phyloP scores from a whole-genome alignment of 2,329 filamentous ascomycete species.

The Pyrenochaeta sp. region DNA sequence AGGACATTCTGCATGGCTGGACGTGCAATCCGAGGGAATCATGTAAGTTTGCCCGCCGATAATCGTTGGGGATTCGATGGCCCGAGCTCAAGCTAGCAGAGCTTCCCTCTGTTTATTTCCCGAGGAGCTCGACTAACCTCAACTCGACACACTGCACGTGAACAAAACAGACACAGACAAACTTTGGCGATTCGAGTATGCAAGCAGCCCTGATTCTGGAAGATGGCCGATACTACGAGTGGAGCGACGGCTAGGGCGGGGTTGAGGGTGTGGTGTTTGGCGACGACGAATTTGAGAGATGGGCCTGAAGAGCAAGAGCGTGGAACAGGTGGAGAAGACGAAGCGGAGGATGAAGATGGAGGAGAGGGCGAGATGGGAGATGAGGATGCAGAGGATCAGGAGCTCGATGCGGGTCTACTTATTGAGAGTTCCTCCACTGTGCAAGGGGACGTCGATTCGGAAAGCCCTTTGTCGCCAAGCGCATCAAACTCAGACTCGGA shows the following conservation, averaged over 20 bases:
- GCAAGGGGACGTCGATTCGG: too few relatives aligned
- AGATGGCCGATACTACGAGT: too few relatives aligned
- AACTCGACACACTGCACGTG: too few relatives aligned
- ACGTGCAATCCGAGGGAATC: slow-evolving; percentile 11
- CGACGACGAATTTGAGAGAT: slow-evolving; percentile 22
- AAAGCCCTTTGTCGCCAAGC: background rate
- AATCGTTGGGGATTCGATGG: slow-evolving; percentile 18
- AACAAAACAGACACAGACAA: too few relatives aligned
- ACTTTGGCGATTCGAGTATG: too few relatives aligned
- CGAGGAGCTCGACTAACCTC: too few relatives aligned
- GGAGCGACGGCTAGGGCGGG: slow-evolving; percentile 21
- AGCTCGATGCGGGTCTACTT: too few relatives aligned
- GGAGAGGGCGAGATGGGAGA: background rate
- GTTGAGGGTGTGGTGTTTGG: slow-evolving; percentile 29
- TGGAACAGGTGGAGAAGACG: background rate
- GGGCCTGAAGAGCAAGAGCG: slow-evolving; percentile 3
- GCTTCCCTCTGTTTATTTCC: too few relatives aligned
- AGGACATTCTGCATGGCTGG: slow-evolving; percentile 41
- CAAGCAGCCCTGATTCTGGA: too few relatives aligned
- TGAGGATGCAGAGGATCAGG: too few relatives aligned
- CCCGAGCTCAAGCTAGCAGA: slow-evolving; percentile 33
- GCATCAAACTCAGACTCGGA: slow-evolving; percentile 4
- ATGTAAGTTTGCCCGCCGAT: slow-evolving; percentile 9
- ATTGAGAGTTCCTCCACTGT: background rate
- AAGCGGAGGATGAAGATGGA: too few relatives aligned